Evolutionary conservation across 83 land plant genomes (phyloP).

Genomic region (Picea engelmannii): DNA sequence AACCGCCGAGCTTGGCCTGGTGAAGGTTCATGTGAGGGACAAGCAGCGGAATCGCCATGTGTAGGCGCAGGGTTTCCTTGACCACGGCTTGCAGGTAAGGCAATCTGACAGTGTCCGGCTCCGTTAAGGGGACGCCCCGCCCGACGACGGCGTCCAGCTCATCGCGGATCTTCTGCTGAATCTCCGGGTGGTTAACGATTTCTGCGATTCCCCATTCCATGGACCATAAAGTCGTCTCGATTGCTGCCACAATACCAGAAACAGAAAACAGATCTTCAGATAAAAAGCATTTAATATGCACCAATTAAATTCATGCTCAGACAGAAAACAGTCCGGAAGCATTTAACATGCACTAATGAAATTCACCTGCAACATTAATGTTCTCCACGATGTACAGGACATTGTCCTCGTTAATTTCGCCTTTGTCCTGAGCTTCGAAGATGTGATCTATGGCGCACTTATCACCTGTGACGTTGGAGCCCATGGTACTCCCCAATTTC

Average conservation of each 20-base stretch:
- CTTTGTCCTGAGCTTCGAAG: slow-evolving; percentile 28
- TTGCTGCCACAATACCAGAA: slow-evolving; percentile 34
- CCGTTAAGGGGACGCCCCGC: slow-evolving; percentile 55
- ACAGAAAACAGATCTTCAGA: neutral
- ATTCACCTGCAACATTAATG: slow-evolving; percentile 38
- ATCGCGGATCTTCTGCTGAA: slow-evolving; percentile 52
- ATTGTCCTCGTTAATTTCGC: slow-evolving; percentile 30
- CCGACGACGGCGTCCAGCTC: slow-evolving; percentile 72
- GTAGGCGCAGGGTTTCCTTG: slow-evolving; percentile 79
- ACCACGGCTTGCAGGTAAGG: slow-evolving; percentile 79
- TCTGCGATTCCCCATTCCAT: slow-evolving; percentile 82
- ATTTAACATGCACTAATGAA: too few species aligned
- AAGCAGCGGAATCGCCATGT: slow-evolving; percentile 83
- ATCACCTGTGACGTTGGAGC: slow-evolving; percentile 15
- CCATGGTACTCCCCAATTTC: slow-evolving; percentile 53
- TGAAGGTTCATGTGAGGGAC: slow-evolving; percentile 95
- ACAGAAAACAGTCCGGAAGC: too few species aligned
- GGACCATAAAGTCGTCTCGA: slow-evolving; percentile 74
- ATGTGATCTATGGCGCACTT: slow-evolving; percentile 30
- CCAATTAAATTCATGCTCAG: too few species aligned
- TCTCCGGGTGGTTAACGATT: slow-evolving; percentile 73
- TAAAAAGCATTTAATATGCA: neutral
- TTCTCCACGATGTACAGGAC: slow-evolving; percentile 32
- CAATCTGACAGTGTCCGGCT: slow-evolving; percentile 56
- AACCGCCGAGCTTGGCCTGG: slow-evolving; percentile 77